Evolutionary conservation across 495 filamentous ascomycete species (phyloP).

Genomic region (Daldinia concentrica): DNA sequence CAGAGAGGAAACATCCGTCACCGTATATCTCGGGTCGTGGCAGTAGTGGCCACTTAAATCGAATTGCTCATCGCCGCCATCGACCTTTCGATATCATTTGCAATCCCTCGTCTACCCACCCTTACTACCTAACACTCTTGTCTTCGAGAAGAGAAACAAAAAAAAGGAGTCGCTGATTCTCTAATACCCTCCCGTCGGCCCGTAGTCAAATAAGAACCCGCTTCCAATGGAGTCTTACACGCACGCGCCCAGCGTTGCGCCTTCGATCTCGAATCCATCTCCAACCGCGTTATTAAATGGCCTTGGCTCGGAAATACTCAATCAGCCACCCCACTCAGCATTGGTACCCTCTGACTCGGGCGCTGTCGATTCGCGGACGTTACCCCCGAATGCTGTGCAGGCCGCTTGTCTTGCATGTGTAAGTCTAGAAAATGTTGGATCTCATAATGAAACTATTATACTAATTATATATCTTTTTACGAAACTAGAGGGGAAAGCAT

Average conservation of each 20-base stretch:
- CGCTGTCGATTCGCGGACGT: slow-evolving; percentile 42
- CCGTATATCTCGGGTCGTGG: slow-evolving; percentile 30
- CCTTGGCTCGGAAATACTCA: slow-evolving; percentile 38
- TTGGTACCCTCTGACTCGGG: slow-evolving; percentile 34
- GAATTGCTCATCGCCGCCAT: slow-evolving; percentile 33
- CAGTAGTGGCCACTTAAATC: slow-evolving; percentile 36
- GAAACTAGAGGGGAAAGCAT: slow-evolving; percentile 57
- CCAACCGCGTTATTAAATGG: slow-evolving; percentile 42
- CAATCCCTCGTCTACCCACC: slow-evolving; percentile 23
- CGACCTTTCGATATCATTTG: slow-evolving; percentile 31
- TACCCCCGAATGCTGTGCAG: slow-evolving; percentile 54
- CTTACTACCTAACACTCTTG: slow-evolving; percentile 12
- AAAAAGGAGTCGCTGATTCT: slow-evolving; percentile 10
- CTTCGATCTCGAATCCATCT: slow-evolving; percentile 33
- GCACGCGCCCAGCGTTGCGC: slow-evolving; percentile 26
- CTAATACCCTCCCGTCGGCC: not conserved
- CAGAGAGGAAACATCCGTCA: slow-evolving; percentile 7
- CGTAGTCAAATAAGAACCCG: slow-evolving; percentile 6
- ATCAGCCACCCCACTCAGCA: slow-evolving; percentile 38
- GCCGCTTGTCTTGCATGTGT: slow-evolving; percentile 61
- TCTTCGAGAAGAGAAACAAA: slow-evolving; percentile 11
- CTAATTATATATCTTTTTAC: slow-evolving; percentile 27
- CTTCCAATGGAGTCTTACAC: slow-evolving; percentile 37
- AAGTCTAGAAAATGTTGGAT: slow-evolving; percentile 37
- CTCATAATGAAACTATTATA: slow-evolving; percentile 5